Base-by-base conservation (phyloP, 495 filamentous ascomycete genomes). In the Penicillium malachiteum region DNA sequence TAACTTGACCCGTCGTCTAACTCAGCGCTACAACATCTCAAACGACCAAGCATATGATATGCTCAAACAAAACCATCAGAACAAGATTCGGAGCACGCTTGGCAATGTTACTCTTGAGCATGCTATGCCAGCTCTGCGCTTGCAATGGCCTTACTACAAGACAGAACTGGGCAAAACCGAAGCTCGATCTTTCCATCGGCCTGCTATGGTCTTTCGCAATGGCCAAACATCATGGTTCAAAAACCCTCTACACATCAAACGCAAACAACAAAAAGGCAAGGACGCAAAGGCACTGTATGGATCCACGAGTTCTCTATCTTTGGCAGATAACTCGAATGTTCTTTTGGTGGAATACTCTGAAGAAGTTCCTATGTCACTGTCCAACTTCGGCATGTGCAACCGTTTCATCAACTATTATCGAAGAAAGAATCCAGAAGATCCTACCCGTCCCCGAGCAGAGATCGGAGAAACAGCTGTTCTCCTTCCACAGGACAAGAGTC, bases 311-410 rank as follows among this genome's bases (percentile, higher is more conserved):
- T 86, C 95, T 52, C 79, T 99, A 12, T 87, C 87, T 1, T 70
- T 96, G 62, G 88, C 85, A 52, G 94, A 99, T 67, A 96, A 92
- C 65, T 92, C 95, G 0, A 86, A 83, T 21, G 85, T 87, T 13
- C 76, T 96, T 8, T 78, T 99, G 13, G 84, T 97, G 33, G 94
- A 99, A 72, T 97, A 97, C 71, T 94, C 91, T 10, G 94, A 99
- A 67, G 91, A 97, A 68, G 88, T 89, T 51, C 94, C 94, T 1
- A 88, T 84, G 11, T 88, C 92, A 53, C 78, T 99, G 57, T 96
- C 94, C 7, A 95, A 96, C 69, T 93, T 96, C 59, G 94, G 92
- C 56, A 99, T 99, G 94, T 93, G 91, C 48, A 93, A 85, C 67
- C 87, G 90, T 39, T 83, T 97, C 39, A 88, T 97, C 72, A 97